A percentile compares a stretch with the other conserved stretches of the same genome.
These are phyloP conservation scores for Lachancea quebecensis DNA, from an alignment of 805 yeast genomes.

Conservation along the genomic window DNA sequence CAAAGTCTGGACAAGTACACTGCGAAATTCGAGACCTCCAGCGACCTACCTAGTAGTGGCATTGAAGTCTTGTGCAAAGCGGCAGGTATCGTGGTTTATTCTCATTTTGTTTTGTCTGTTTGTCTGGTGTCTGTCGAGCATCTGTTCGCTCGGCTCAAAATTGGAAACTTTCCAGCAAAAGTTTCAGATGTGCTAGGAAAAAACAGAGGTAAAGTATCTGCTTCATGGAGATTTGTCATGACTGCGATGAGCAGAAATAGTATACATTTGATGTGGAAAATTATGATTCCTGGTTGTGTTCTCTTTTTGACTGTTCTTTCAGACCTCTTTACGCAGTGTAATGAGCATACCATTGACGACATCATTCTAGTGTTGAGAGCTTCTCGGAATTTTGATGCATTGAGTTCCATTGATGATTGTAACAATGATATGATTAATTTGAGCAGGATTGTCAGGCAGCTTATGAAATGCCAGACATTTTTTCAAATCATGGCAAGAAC, in stretches of 20 bases:
- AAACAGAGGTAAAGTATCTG: not conserved
- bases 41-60: not conserved
- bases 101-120: constrained; percentile 2
- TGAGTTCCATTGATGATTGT: constrained; percentile 1
- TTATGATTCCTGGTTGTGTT: not conserved
- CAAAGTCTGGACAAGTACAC: constrained; percentile 17
- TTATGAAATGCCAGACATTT: constrained; percentile 1
- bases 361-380: constrained; percentile 2
- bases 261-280: constrained; percentile 3
- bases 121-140: constrained; percentile 8
- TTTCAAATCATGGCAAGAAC: constrained; percentile 6
- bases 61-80: not conserved
- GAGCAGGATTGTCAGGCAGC: constrained; percentile 1
- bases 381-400: not conserved
- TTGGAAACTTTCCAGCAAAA: not conserved
- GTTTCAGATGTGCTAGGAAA: not conserved
- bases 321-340: constrained; percentile 6
- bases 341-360: constrained; percentile 2
- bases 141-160: constrained; percentile 7
- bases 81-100: not conserved
- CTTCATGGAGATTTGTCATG: constrained; percentile 7
- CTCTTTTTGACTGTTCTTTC: constrained; percentile 7
- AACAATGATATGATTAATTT: not conserved
- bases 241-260: not conserved
- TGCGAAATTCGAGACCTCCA: not conserved